These are phyloP conservation scores for Glycyrrhiza uralensis DNA, from an alignment of 306 rosid genomes.

Conservation along the genomic window DNA sequence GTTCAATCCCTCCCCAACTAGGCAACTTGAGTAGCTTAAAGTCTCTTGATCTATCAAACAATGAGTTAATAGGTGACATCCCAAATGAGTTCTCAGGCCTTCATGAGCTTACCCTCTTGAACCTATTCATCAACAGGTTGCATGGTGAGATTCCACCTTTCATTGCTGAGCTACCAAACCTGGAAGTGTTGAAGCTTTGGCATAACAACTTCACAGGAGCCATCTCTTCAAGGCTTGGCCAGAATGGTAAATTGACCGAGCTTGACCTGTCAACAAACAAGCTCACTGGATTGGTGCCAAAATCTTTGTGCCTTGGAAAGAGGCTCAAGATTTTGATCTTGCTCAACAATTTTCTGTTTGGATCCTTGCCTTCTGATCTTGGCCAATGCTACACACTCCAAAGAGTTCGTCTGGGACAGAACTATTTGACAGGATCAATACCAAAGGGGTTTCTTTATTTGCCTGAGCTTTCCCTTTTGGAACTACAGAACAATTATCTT, in stretches of 20 bases:
- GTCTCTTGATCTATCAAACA: conserved; percentile 78
- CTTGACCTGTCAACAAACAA: conserved; percentile 85
- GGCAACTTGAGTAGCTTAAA: conserved; percentile 62
- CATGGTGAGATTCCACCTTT: conserved; percentile 72
- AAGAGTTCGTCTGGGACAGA: conserved; percentile 80
- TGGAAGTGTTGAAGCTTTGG: conserved; percentile 78
- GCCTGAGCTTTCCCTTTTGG: conserved; percentile 70
- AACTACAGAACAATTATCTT: conserved; percentile 75
- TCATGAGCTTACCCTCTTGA: conserved; percentile 61
- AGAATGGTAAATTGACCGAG: conserved; percentile 57
- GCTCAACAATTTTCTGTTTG: conserved; percentile 77
- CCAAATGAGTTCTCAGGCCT: conserved; percentile 65
- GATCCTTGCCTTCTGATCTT: conserved; percentile 71
- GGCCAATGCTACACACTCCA: conserved; percentile 62
- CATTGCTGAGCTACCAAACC: conserved; percentile 62
- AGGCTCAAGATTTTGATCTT: conserved; percentile 61
- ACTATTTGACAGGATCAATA: conserved; percentile 65
- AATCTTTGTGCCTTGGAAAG: conserved; percentile 61
- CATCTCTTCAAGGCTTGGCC: conserved; percentile 72
- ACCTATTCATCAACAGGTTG: conserved; percentile 77
- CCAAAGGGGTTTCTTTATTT: conserved; percentile 72
- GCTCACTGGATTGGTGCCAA: conserved; percentile 79
- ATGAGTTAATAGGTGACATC: conserved; percentile 68
- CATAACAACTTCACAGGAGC: conserved; percentile 79
- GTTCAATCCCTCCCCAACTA: conserved; percentile 61